These are phyloP conservation scores for Marasmius oreades DNA, from an alignment of 1,284 basidiomycete genomes.

Conservation along the genomic window DNA sequence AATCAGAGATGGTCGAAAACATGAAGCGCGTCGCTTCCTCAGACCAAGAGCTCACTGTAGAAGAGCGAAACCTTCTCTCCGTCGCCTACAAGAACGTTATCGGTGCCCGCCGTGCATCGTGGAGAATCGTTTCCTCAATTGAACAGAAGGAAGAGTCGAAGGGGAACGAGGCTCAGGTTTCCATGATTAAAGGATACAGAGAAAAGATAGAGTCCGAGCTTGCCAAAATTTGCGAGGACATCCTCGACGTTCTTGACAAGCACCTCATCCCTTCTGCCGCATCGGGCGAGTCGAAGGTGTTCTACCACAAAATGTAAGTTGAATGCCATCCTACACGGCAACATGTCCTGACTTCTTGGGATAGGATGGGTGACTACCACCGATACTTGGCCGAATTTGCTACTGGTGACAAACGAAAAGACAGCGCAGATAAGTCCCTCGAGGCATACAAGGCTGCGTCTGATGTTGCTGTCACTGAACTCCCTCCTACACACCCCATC, in stretches of 20 bases:
- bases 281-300: slow-evolving; percentile 98
- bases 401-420: slow-evolving; percentile 98
- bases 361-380: slow-evolving; percentile 99
- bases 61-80: slow-evolving; percentile 98
- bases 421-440: slow-evolving; percentile 97
- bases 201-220: slow-evolving; percentile 99
- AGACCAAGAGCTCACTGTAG: slow-evolving; percentile 97
- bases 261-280: slow-evolving; percentile 99
- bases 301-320: slow-evolving; percentile 99
- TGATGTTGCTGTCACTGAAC: slow-evolving; percentile 96
- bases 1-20: slow-evolving; percentile 95
- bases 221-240: slow-evolving; percentile 99
- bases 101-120: slow-evolving; percentile 97
- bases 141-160: slow-evolving; percentile 99
- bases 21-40: slow-evolving; percentile 98
- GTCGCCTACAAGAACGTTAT: slow-evolving; percentile 99
- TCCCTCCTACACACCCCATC: slow-evolving; percentile 98
- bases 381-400: slow-evolving; percentile 99
- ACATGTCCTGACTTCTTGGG: slow-evolving; percentile 7
- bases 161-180: slow-evolving; percentile 96
- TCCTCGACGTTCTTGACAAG: slow-evolving; percentile 97
- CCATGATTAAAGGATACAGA: slow-evolving; percentile 99
- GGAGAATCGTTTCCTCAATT: slow-evolving; percentile 99
- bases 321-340: background rate
- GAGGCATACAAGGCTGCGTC: slow-evolving; percentile 99